These are phyloP conservation scores for Hirschioporus abietinus DNA, from an alignment of 768 basidiomycete genomes.

Conservation along the genomic window DNA sequence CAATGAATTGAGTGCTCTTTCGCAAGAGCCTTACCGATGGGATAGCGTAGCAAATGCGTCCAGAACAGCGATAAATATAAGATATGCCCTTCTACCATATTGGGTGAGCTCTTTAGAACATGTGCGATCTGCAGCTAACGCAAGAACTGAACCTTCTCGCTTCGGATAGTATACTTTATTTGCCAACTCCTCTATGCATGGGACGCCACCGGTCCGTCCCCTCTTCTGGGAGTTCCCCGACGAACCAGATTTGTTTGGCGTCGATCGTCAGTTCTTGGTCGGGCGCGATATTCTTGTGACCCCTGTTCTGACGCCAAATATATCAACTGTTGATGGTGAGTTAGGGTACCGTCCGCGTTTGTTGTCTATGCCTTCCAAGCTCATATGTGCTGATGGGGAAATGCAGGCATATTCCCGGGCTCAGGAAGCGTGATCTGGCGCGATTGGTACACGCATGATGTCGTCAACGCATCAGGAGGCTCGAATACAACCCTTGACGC, in stretches of 20 bases:
- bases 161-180: conserved; percentile 61
- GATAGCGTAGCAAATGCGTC: conserved; percentile 73
- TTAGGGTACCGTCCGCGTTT: conserved; percentile 7
- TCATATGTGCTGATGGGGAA: not conserved
- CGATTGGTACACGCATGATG: conserved; percentile 68
- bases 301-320: conserved; percentile 67
- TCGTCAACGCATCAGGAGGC: conserved; percentile 37
- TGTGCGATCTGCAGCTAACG: conserved; percentile 5
- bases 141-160: not conserved
- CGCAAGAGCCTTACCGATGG: conserved; percentile 83
- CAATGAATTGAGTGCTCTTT: conserved; percentile 55
- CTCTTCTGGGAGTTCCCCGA: conserved; percentile 77
- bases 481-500: conserved; percentile 49
- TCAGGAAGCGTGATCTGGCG: conserved; percentile 55
- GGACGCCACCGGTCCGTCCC: conserved; percentile 69
- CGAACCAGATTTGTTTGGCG: conserved; percentile 54
- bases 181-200: conserved; percentile 56
- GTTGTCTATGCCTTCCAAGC: not conserved
- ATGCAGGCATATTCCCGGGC: conserved; percentile 59
- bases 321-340: conserved; percentile 59
- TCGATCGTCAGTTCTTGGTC: conserved; percentile 68
- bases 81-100: conserved; percentile 72
- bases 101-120: conserved; percentile 46
- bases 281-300: conserved; percentile 70
- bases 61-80: conserved; percentile 60